A percentile compares a stretch with the other conserved stretches of the same genome.
Conservation (phyloP, 2,329 filamentous ascomycete species). For the Cytospora mali region DNA sequence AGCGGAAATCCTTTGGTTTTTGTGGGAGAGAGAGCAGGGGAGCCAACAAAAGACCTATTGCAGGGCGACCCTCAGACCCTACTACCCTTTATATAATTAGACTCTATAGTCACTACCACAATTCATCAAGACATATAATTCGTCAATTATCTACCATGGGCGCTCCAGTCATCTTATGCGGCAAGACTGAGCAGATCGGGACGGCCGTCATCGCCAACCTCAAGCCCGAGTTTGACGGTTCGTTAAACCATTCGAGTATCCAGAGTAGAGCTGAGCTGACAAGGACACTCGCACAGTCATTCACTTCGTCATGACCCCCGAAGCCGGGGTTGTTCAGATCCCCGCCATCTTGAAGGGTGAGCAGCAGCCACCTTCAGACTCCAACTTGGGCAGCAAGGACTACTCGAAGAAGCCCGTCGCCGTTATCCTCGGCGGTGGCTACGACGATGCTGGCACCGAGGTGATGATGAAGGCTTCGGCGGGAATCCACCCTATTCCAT, state of each 20-base stretch:
- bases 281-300: constrained; percentile 27
- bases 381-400: constrained; percentile 30
- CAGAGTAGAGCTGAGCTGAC: too few species aligned
- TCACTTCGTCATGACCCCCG: constrained; percentile 32
- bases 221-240: constrained; percentile 34
- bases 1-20: too few species aligned
- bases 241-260: not conserved
- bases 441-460: constrained; percentile 28
- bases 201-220: constrained; percentile 30
- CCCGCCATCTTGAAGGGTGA: constrained; percentile 31
- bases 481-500: constrained; percentile 30
- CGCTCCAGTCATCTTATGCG: constrained; percentile 32
- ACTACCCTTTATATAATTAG: too few species aligned
- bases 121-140: too few species aligned
- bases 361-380: constrained; percentile 24
- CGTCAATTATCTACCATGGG: constrained; percentile 18
- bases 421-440: constrained; percentile 32
- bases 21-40: too few species aligned
- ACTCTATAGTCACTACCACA: too few species aligned
- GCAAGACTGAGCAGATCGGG: constrained; percentile 31
- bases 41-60: too few species aligned
- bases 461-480: constrained; percentile 29
- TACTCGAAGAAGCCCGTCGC: constrained; percentile 30
- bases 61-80: too few species aligned
- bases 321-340: constrained; percentile 29